Percentiles rank a stretch among this genome's conserved stretches.
Evolutionary conservation across 2,329 filamentous ascomycete species (phyloP).

Genomic region (Pezizomycotina sp.): DNA sequence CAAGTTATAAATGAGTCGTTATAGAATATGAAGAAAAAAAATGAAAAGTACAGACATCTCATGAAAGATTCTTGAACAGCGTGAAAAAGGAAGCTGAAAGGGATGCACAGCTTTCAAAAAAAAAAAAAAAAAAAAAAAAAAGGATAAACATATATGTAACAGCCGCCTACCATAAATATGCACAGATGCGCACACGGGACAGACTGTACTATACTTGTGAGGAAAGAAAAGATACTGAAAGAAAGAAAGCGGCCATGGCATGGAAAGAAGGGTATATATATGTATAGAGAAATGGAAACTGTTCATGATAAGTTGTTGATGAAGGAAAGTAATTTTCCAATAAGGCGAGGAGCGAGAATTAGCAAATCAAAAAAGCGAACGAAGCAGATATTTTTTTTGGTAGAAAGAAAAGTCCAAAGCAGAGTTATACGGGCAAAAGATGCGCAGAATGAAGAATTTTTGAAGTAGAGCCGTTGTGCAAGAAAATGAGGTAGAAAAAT

Average conservation of each 20-base stretch:
- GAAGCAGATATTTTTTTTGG: neutral
- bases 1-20: neutral
- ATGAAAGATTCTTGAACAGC: slow-evolving; percentile 1
- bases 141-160: slow-evolving; percentile 15
- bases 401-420: slow-evolving; percentile 9
- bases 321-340: neutral
- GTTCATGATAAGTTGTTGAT: neutral
- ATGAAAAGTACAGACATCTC: slow-evolving; percentile 13
- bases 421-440: slow-evolving; percentile 1
- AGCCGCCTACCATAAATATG: slow-evolving; percentile 9
- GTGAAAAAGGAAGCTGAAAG: slow-evolving; percentile 3
- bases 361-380: slow-evolving; percentile 3
- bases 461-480: slow-evolving; percentile 2
- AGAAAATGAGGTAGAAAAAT: slow-evolving; percentile 9
- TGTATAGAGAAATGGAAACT: neutral
- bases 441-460: neutral
- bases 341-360: slow-evolving; percentile 1
- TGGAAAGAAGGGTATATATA: slow-evolving; percentile 1
- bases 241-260: slow-evolving; percentile 11
- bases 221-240: slow-evolving; percentile 18
- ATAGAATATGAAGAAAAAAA: slow-evolving; percentile 6
- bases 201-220: slow-evolving; percentile 2
- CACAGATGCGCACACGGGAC: slow-evolving; percentile 2
- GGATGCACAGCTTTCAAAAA: slow-evolving; percentile 4
- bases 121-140: slow-evolving; percentile 16